Base-by-base conservation (phyloP, 2,329 filamentous ascomycete genomes). In the Neopestalotiopsis sp. region DNA sequence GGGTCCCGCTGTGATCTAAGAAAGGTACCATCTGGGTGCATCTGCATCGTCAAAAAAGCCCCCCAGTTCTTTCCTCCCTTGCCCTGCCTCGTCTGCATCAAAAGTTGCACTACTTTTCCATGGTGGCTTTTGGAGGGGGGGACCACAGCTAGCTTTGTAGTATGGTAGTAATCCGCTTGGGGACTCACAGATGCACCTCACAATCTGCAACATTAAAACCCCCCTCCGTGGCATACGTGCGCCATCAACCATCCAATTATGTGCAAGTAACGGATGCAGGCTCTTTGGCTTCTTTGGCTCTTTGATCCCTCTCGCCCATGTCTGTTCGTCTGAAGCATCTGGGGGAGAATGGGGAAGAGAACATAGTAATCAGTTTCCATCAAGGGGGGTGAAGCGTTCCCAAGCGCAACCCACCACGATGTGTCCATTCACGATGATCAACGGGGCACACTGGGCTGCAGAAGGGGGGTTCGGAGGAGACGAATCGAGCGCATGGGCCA, bases 201-300 rank as follows among this genome's bases (percentile, higher is more conserved):
- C 28, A 66, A 66, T 57, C 64, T 66, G 64, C 64, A 66, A 38
- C 53, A 45, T 57, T 17, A 38, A 58, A 10, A 38, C 62, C 20
- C n/a, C 42, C 24, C n/a, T n/a, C 28, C 3, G 5, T 49, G 20
- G 53, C n/a, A 20, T n/a, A 58, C 20, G 20, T 49, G 30, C 32
- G 34, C n/a, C n/a, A 42, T n/a, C 30, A 6, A 49, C 24, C 9
- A 24, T 53, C 62, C 62, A 65, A 65, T 49, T 53, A 24, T 13
- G 38, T 24, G 42, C 30, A 45, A 28, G 17, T 2, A 24, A 24
- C 13, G 12, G 12, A 24, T 28, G 24, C 38, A 34, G 20, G 38
- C 38, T 56, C 32, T 58, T 66, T 24, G 34, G 17, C 17, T 17
- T 57, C 28, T 65, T n/a, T 38, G 24, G 24, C 24, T 28, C 24